Conservation (phyloP, 83 land plant species). For the Thuja plicata region DNA sequence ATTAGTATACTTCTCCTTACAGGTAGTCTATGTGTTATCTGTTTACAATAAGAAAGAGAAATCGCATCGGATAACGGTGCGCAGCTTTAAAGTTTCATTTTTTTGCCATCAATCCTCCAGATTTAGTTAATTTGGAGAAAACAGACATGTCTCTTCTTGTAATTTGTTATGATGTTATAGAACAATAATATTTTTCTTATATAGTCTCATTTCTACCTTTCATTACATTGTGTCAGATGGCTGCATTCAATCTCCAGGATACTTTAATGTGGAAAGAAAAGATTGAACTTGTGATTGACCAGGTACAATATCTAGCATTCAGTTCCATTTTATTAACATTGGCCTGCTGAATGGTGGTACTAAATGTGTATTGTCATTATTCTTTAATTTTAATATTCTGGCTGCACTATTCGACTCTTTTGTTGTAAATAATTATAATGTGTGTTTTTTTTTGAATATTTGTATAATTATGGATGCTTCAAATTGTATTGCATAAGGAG, state of each 20-base stretch:
- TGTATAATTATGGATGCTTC: neutral
- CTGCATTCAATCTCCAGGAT: slow-evolving; percentile 70
- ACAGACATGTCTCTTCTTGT: neutral
- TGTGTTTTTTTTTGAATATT: neutral
- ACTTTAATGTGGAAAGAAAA: slow-evolving; percentile 67
- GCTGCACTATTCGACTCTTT: neutral
- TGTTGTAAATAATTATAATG: neutral
- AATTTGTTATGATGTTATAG: neutral
- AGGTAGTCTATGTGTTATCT: slow-evolving; percentile 64
- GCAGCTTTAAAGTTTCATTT: slow-evolving; percentile 5
- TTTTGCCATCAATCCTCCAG: neutral
- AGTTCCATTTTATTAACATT: neutral
- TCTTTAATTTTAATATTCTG: neutral
- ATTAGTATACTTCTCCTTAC: slow-evolving; percentile 13
- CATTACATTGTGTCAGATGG: slow-evolving; percentile 46
- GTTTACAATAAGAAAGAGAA: slow-evolving; percentile 76
- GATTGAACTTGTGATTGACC: slow-evolving; percentile 66
- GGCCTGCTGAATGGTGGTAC: neutral
- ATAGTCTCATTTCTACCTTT: neutral
- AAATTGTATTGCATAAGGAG: neutral
- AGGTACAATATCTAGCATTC: slow-evolving; percentile 27
- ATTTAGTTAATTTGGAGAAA: neutral
- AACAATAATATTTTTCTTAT: neutral
- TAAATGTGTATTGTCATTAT: neutral
- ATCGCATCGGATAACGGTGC: slow-evolving; percentile 58